A percentile compares a stretch with the other conserved stretches of the same genome.
Conservation (phyloP, 352 stramenopile species). For the Phytophthora tubulina region DNA sequence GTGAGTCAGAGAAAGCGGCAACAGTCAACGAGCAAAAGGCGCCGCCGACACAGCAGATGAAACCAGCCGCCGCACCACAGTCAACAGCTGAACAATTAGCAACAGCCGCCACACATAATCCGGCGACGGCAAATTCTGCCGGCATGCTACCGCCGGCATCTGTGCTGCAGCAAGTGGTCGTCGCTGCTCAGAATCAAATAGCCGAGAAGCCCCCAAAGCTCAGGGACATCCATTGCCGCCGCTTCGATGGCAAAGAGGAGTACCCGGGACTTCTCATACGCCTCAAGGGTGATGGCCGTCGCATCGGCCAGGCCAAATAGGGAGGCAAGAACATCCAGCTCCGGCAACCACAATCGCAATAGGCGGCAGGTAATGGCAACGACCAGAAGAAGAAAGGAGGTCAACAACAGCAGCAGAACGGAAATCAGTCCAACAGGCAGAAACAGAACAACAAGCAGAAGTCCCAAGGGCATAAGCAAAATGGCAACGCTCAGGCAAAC, state of each 20-base stretch:
- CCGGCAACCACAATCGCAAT: no score
- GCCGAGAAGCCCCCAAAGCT: background rate
- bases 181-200: background rate
- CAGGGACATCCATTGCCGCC: background rate
- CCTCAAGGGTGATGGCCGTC: background rate
- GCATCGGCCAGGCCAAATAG: background rate
- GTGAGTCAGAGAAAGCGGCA: no score
- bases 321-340: no score
- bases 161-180: no score
- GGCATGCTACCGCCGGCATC: no score
- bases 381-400: background rate
- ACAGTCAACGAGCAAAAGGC: no score
- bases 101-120: no score
- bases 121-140: no score
- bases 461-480: background rate
- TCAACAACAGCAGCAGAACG: background rate
- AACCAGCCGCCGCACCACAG: no score
- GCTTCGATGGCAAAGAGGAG: background rate
- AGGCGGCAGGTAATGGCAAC: no score
- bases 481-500: background rate
- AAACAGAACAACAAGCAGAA: background rate
- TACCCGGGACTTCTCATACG: background rate
- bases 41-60: no score
- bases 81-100: no score
- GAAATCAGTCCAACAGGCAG: background rate